Conservation (phyloP, 2,329 filamentous ascomycete species). For the Cladophialophora exuberans region DNA sequence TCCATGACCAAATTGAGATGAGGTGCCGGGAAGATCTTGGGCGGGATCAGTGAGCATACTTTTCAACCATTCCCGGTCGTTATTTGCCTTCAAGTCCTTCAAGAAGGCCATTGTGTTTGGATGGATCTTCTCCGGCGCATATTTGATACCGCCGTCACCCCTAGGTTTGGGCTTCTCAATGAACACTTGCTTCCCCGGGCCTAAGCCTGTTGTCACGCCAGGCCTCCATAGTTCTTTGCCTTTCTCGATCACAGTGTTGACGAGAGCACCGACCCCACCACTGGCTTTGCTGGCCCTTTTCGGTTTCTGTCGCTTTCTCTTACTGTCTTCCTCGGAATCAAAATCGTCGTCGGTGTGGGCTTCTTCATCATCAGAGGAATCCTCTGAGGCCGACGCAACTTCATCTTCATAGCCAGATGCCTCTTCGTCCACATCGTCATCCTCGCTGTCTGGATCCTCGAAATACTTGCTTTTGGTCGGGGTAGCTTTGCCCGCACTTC, state of each 20-base stretch:
- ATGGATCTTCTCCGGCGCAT: constrained; percentile 61
- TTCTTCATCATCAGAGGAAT: constrained; percentile 23
- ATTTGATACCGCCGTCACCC: constrained; percentile 61
- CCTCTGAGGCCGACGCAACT: constrained; percentile 32
- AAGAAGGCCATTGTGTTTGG: constrained; percentile 67
- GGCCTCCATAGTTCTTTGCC: constrained; percentile 59
- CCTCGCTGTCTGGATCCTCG: constrained; percentile 39
- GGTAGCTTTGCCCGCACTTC: constrained; percentile 36
- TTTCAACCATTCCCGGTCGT: constrained; percentile 67
- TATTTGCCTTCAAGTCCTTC: constrained; percentile 61
- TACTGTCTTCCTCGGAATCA: constrained; percentile 38
- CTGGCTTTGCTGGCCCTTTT: constrained; percentile 26
- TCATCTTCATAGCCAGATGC: constrained; percentile 33
- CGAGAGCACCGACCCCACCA: constrained; percentile 31
- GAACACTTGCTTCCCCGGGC: constrained; percentile 63
- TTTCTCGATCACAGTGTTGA: constrained; percentile 35
- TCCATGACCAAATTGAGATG: too few species aligned
- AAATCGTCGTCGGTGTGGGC: constrained; percentile 34
- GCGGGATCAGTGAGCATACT: constrained; percentile 42
- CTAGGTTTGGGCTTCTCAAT: constrained; percentile 67
- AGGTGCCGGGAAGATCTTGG: too few species aligned
- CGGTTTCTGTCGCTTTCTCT: constrained; percentile 18
- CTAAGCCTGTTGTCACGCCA: constrained; percentile 58
- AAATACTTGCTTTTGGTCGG: constrained; percentile 58
- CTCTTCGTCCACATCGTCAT: constrained; percentile 35